phyloP scores from a whole-genome alignment of 352 stramenopile species.

The Pythium dissotocum region DNA sequence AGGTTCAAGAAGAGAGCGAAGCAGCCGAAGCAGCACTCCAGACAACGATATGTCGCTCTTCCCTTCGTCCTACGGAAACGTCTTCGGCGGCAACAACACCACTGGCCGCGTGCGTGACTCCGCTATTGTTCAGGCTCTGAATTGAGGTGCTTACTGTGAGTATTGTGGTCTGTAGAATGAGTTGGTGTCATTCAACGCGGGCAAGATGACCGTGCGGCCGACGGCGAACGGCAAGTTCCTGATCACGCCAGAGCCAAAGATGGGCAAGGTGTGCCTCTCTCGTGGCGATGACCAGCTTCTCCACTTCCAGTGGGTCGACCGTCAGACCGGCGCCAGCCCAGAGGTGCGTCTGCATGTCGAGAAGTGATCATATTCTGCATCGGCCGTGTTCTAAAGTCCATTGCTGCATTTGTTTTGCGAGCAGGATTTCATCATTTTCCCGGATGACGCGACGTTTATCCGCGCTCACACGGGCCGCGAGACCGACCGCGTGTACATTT shows the following conservation, averaged over 20 bases:
- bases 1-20: conserved; percentile 23
- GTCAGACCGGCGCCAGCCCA: conserved; percentile 73
- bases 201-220: conserved; percentile 84
- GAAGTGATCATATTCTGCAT: not conserved
- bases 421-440: conserved; percentile 92
- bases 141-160: not conserved
- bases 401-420: too few species aligned
- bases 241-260: conserved; percentile 88
- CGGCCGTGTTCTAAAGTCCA: not conserved
- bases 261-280: conserved; percentile 88
- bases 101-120: conserved; percentile 47
- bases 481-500: conserved; percentile 87
- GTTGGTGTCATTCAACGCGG: conserved; percentile 90
- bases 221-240: conserved; percentile 86
- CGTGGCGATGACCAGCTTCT: conserved; percentile 88
- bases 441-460: conserved; percentile 86
- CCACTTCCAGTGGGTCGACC: conserved; percentile 94
- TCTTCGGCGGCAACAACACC: conserved; percentile 65
- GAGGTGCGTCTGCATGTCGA: conserved; percentile 39
- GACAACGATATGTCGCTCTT: conserved; percentile 55
- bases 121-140: not conserved
- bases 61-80: conserved; percentile 71
- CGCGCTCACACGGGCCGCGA: conserved; percentile 87
- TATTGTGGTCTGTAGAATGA: conserved; percentile 50
- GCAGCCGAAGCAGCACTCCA: not conserved